Evolutionary conservation across 495 filamentous ascomycete species (phyloP).

Genomic region (Aspergillus bertholletiae): DNA sequence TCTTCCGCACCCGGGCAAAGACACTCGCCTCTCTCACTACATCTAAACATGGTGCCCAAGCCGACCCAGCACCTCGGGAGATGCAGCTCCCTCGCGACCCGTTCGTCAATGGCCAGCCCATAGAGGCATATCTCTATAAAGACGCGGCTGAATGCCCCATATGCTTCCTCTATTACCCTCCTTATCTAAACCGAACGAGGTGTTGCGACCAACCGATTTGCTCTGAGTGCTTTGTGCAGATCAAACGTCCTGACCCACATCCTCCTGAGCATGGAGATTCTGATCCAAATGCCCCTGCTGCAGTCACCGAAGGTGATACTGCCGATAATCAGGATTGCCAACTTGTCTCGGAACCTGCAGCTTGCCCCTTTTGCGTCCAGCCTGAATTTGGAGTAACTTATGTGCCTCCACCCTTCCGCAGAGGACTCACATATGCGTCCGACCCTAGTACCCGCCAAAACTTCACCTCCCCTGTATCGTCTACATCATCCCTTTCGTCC

Average conservation of each 20-base stretch:
- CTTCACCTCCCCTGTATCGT: conserved; percentile 69
- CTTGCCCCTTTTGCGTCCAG: conserved; percentile 92
- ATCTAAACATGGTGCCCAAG: conserved; percentile 61
- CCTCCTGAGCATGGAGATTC: conserved; percentile 78
- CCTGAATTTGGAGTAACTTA: conserved; percentile 95
- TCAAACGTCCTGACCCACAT: conserved; percentile 94
- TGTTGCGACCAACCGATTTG: conserved; percentile 97
- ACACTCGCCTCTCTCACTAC: conserved; percentile 80
- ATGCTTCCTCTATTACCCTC: conserved; percentile 93
- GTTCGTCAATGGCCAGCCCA: conserved; percentile 83
- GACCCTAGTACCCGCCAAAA: conserved; percentile 38
- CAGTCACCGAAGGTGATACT: conserved; percentile 32
- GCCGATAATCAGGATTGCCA: conserved; percentile 53
- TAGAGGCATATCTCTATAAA: conserved; percentile 93
- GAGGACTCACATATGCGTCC: conserved; percentile 70
- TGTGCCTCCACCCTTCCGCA: conserved; percentile 79
- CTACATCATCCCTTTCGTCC: conserved; percentile 51
- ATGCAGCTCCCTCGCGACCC: conserved; percentile 77
- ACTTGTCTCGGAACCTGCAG: conserved; percentile 86
- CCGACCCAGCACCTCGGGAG: conserved; percentile 72
- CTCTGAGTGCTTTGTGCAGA: conserved; percentile 98
- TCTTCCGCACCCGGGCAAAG: conserved; percentile 71
- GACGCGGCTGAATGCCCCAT: conserved; percentile 89
- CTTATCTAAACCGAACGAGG: conserved; percentile 90
- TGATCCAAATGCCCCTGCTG: conserved; percentile 42